These are phyloP conservation scores for Chlorella variabilis DNA, from an alignment of 163 green algal genomes.

Conservation along the genomic window DNA sequence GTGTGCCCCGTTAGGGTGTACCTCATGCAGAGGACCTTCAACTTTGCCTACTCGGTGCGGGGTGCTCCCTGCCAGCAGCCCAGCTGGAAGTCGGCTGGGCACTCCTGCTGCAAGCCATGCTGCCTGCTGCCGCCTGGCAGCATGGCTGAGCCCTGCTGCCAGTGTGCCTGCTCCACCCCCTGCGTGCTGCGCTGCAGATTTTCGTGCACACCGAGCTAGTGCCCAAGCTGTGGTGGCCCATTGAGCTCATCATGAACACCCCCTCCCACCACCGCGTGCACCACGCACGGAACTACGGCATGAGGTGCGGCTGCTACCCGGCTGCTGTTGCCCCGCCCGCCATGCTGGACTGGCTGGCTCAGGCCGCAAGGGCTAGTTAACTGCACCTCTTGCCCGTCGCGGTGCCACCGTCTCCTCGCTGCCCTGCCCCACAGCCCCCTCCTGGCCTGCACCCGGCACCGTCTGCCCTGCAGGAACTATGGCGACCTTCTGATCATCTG, in stretches of 20 bases:
- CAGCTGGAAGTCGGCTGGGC: no score
- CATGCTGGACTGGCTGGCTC: no score
- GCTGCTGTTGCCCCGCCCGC: no score
- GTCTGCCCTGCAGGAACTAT: slow-evolving; percentile 40
- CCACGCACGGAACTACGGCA: slow-evolving; percentile 55
- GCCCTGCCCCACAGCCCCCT: no score
- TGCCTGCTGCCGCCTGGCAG: neutral
- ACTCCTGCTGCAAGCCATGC: no score
- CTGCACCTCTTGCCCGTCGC: no score
- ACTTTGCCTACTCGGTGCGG: slow-evolving; percentile 12
- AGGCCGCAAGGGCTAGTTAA: no score
- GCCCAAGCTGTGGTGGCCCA: slow-evolving; percentile 27
- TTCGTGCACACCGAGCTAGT: slow-evolving; percentile 53
- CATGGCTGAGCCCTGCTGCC: neutral
- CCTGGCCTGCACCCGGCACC: neutral
- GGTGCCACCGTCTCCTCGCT: no score
- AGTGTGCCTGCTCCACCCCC: neutral
- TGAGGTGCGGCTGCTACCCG: no score
- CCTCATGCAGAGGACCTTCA: slow-evolving; percentile 18
- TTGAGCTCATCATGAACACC: slow-evolving; percentile 50
- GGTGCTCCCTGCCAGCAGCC: neutral
- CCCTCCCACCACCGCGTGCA: slow-evolving; percentile 57
- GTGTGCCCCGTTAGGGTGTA: slow-evolving; percentile 18
- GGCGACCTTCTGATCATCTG: slow-evolving; percentile 55
- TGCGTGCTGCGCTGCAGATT: slow-evolving; percentile 36